Base-by-base conservation (phyloP, 352 stramenopile genomes). In the Phytophthora crassamura region DNA sequence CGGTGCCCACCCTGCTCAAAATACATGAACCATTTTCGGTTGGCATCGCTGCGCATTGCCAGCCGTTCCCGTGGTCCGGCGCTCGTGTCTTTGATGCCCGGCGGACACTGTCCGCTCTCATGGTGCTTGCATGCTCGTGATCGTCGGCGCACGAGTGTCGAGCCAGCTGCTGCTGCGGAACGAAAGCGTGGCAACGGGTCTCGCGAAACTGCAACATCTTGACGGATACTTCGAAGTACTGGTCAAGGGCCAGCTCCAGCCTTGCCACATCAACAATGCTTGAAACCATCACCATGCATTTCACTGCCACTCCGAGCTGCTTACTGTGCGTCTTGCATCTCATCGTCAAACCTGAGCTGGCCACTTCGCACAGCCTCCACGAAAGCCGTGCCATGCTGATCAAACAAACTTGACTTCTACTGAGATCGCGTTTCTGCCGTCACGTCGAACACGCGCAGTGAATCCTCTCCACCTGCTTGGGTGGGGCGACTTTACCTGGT, bases 41-140 rank as follows among this genome's bases (percentile, higher is more conserved):
- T 25, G 22, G 22, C 22, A 25, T 25, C 22, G 22, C 22, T 25
- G 22, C 22, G 22, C 22, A 25, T 25, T 25, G 22, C 22, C 22
- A 25, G 22, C 22, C 22, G 22, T 25, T 25, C 22, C 22, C 22
- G 22, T 25, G 22, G 22, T 25, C 22, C 22, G 39, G 30, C 32
- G 16, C 32, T 65, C 57, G n/a, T 65, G 35, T 64, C 45, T 64
- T 64, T 64, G 56, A 45, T n/a, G n/a, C n/a, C n/a, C n/a, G n/a
- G n/a, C n/a, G n/a, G n/a, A n/a, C n/a, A n/a, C n/a, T 64, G 47
- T 53, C 40, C 49, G 16, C 18, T 32, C 41, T 54, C 22, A 28
- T 43, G 18, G 33, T 20, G 18, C 34, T 61, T 41, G 34, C 34
- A 22, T 46, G 28, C 32, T 64, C 33, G 47, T 28, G 58, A 59